Evolutionary conservation across 148 eudicot genomes (phyloP), one percentile per base, ranked within the genome.

Genomic region (Vaccinium myrtillus): DNA sequence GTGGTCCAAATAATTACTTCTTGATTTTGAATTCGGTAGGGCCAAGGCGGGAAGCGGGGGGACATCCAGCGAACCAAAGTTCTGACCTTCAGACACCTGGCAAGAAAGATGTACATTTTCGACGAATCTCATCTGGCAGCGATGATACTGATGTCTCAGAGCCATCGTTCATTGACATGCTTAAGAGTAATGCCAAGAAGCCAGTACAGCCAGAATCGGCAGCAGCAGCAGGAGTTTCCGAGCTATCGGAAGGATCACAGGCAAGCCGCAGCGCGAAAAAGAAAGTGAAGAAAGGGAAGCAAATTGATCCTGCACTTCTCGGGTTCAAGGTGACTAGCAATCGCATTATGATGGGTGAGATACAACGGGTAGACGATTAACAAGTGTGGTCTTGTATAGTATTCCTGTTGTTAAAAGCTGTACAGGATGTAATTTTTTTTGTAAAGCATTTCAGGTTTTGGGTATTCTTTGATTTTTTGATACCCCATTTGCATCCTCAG

Each of bases 261-360:
- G 92, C 88, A 49, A 91, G 90, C 21, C 87, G 88, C 63, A 87
- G 92, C 65, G 93, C 90, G 85, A 95, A 95, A 84, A 95, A 92
- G 92, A 95, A 93, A 80, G 98, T 94, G 56, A 95, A 95, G 90
- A 95, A 95, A 84, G 98, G 98, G 71, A 92, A 92, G 85, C 97
- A 95, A 78, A 94, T 95, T 59, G 98, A 95, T 86, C 98, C 98
- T 0, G 95, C 97, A 48, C 93, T 94, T n/a, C 98, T 95, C 1
- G 98, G 98, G 48, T 95, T 94, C 87, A 95, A 95, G 90, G 98
- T 95, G n/a, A 92, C 94, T 19, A 95, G 98, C 87, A 95, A 95
- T 77, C 94, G 98, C 6, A 95, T 95, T 61, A 93, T 95, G 98
- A 95, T 95, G 98, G 98, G 98, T 32, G 98, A 95, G 92, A 95